Evolutionary conservation across 805 yeast genomes (phyloP), one percentile per base, ranked within the genome.

Genomic region (Candida coquimbonensis): DNA sequence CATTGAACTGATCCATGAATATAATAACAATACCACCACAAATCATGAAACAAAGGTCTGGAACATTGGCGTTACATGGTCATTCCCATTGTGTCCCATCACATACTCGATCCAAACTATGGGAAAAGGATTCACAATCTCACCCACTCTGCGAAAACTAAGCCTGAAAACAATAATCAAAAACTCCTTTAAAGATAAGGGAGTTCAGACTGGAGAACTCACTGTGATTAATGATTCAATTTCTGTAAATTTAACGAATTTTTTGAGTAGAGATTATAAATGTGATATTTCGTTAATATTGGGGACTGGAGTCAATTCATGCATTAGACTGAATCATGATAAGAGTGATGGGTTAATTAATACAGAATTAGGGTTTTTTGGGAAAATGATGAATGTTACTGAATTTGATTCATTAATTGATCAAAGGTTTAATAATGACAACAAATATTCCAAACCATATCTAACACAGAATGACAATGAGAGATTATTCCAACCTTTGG

Each of bases 261-360:
- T 60, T 17, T 60, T 60, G 13, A 50, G 60, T 16, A 51, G 55
- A 12, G 48, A 64, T 3, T 69, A 72, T 44, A 45, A 49, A 3
- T 47, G 55, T 3, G 56, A 64, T 46, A 53, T 81, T 39, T 83
- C 85, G 0, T 52, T 83, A 52, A 84, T 83, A 4, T 60, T 82
- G 42, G 89, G 90, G 1, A 83, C 90, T 3, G 90, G 90, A 1
- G 61, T 78, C 44, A 83, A 83, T 53, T 60, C 77, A 33, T 77
- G 62, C 66, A 77, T 64, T 53, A 66, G 17, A 26, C 59, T 64
- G 31, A 53, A 52, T 8, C 50, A 59, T 9, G 41, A 21, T 21
- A 6, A 21, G 5, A 21, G 5, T 21, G 24, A 21, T 21, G 24
- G 49, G 2, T 59, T 78, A 21, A 50, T 70, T 40, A 80, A 80